Percentiles rank a stretch among this genome's conserved stretches.
These are phyloP conservation scores for Aspergillus avenaceus DNA, from an alignment of 495 filamentous ascomycete species.

Conservation along the genomic window DNA sequence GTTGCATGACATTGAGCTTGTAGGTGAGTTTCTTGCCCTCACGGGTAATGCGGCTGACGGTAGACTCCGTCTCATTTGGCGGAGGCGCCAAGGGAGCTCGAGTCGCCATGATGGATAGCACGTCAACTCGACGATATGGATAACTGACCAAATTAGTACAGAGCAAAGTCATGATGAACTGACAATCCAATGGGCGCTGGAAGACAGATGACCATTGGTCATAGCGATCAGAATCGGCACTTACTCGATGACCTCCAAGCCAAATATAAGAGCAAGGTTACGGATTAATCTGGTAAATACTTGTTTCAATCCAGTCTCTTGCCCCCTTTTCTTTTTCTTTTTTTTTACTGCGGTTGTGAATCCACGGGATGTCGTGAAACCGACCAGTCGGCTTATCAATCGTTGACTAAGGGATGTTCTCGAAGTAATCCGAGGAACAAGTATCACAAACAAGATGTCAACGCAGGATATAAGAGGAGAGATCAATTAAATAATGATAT, in stretches of 20 bases:
- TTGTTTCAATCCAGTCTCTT: background rate
- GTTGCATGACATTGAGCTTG: constrained; percentile 81
- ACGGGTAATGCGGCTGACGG: constrained; percentile 63
- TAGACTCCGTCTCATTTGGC: constrained; percentile 55
- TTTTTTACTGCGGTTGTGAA: background rate
- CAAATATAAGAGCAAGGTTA: background rate
- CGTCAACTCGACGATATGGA: background rate
- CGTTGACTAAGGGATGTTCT: too few species aligned
- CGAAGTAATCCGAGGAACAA: background rate
- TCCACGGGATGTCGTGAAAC: background rate
- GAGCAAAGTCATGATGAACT: too few species aligned
- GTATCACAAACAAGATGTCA: background rate
- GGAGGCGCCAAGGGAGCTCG: constrained; percentile 32
- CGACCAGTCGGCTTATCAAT: background rate
- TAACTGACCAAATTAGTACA: background rate
- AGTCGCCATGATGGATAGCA: constrained; percentile 21
- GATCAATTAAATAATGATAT: background rate
- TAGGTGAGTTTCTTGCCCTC: constrained; percentile 82
- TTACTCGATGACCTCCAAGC: background rate
- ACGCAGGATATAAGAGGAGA: background rate
- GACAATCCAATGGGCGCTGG: too few species aligned
- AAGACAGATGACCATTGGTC: too few species aligned
- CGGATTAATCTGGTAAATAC: background rate
- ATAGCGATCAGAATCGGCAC: background rate
- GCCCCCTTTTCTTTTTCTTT: background rate